Conservation (phyloP, 2,329 filamentous ascomycete genomes). For the Gliomastix tumulicola region DNA sequence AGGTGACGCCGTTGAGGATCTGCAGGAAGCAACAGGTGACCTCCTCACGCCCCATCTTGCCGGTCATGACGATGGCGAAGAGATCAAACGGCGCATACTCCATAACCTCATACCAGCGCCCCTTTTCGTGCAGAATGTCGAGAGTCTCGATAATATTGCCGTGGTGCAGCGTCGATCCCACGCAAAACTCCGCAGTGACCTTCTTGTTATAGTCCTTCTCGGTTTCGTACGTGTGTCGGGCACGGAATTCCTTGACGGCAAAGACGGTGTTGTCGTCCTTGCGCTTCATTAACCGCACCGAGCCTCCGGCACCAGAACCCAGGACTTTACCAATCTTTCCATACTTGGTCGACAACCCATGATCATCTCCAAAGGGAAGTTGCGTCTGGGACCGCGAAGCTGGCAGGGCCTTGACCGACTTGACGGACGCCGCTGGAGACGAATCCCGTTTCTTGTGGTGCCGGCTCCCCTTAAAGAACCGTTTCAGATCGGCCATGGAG, state of each 20-base stretch:
- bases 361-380: conserved; percentile 90
- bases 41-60: conserved; percentile 90
- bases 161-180: conserved; percentile 92
- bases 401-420: conserved; percentile 39
- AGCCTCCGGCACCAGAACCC: conserved; percentile 89
- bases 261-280: conserved; percentile 90
- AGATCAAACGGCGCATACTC: conserved; percentile 95
- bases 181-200: conserved; percentile 95
- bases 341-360: conserved; percentile 84
- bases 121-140: conserved; percentile 91
- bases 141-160: conserved; percentile 98
- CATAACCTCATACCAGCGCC: conserved; percentile 97
- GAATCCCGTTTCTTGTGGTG: conserved; percentile 61
- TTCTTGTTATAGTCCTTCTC: conserved; percentile 98
- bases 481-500: conserved; percentile 90
- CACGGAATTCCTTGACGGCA: conserved; percentile 93
- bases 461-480: conserved; percentile 84
- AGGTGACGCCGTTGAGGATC: conserved; percentile 89
- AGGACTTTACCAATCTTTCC: conserved; percentile 93
- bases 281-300: conserved; percentile 88
- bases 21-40: conserved; percentile 88
- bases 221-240: conserved; percentile 85
- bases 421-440: conserved; percentile 52
- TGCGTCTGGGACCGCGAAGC: conserved; percentile 45
- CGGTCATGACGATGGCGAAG: conserved; percentile 98